phyloP scores from a whole-genome alignment of 2,329 filamentous ascomycete genomes.

The Diaporthe aspalathi region DNA sequence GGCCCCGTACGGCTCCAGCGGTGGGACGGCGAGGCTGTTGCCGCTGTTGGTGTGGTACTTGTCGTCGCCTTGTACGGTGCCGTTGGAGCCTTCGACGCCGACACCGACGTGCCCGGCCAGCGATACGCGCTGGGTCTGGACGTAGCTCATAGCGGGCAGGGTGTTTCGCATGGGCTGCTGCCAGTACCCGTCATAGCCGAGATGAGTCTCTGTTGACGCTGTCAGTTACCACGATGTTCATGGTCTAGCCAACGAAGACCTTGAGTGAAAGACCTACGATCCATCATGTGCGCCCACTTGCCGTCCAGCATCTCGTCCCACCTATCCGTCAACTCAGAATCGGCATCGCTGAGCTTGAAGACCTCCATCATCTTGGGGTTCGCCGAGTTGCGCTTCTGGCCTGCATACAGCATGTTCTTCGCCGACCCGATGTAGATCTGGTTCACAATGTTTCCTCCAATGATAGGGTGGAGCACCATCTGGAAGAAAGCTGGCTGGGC shows the following conservation, averaged over 20 bases:
- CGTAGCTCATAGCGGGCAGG: constrained; percentile 69
- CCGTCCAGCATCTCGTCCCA: constrained; percentile 70
- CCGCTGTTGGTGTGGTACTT: constrained; percentile 67
- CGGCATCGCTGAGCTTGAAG: constrained; percentile 65
- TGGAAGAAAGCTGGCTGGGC: constrained; percentile 71
- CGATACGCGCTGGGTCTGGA: constrained; percentile 67
- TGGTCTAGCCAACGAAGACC: neutral
- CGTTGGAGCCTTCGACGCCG: constrained; percentile 73
- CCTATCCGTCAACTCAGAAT: constrained; percentile 64
- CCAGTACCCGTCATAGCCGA: constrained; percentile 68
- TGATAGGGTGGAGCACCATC: constrained; percentile 69
- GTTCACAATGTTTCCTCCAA: constrained; percentile 67
- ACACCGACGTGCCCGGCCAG: constrained; percentile 73
- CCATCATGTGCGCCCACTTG: constrained; percentile 73
- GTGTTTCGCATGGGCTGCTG: constrained; percentile 80
- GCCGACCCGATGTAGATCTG: constrained; percentile 63
- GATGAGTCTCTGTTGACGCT: constrained; percentile 57
- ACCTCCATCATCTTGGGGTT: constrained; percentile 65
- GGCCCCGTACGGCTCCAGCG: constrained; percentile 69
- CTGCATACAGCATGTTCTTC: constrained; percentile 63
- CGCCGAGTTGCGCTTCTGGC: constrained; percentile 66
- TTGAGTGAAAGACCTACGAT: constrained; percentile 54
- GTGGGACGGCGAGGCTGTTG: constrained; percentile 64
- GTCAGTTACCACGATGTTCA: neutral
- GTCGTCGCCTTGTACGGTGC: constrained; percentile 75